phyloP scores from a whole-genome alignment of 495 filamentous ascomycete genomes.

The Cercophora scortea region DNA sequence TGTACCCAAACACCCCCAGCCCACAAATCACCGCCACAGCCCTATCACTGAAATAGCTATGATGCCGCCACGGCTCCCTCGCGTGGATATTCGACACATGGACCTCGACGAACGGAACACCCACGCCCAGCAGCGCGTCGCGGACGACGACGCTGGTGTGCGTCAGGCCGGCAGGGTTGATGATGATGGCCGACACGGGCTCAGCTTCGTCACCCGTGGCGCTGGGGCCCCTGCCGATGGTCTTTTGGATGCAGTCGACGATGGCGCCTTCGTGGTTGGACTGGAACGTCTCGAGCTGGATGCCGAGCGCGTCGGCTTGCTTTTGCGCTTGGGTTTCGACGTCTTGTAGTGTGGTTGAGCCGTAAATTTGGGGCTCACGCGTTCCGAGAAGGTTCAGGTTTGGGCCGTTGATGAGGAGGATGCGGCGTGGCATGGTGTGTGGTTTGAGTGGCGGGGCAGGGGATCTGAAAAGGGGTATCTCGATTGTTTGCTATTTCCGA shows the following conservation, averaged over 20 bases:
- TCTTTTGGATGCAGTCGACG: conserved; percentile 51
- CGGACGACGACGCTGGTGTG: conserved; percentile 62
- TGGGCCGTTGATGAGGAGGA: conserved; percentile 73
- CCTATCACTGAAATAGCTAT: conserved; percentile 65
- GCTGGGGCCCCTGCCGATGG: conserved; percentile 26
- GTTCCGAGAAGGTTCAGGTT: conserved; percentile 74
- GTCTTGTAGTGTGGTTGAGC: conserved; percentile 53
- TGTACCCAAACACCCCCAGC: conserved; percentile 61
- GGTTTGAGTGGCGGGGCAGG: background rate
- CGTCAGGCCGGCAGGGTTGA: conserved; percentile 63
- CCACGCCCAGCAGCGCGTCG: conserved; percentile 57
- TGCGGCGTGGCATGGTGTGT: conserved; percentile 37
- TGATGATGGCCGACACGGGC: conserved; percentile 52
- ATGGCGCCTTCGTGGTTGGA: conserved; percentile 62
- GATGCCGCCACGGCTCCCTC: conserved; percentile 53
- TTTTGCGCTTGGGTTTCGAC: conserved; percentile 38
- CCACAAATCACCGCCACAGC: conserved; percentile 61
- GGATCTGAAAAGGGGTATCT: background rate
- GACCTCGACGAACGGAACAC: conserved; percentile 62
- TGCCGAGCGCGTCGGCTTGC: conserved; percentile 34
- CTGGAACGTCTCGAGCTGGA: conserved; percentile 47
- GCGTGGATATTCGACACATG: conserved; percentile 65
- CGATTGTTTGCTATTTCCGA: background rate
- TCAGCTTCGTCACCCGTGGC: background rate
- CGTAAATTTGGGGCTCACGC: conserved; percentile 64